Percentiles rank a stretch among this genome's conserved stretches.
Conservation (phyloP, 257 asterid genomes). For the Solanum pinnatisectum region DNA sequence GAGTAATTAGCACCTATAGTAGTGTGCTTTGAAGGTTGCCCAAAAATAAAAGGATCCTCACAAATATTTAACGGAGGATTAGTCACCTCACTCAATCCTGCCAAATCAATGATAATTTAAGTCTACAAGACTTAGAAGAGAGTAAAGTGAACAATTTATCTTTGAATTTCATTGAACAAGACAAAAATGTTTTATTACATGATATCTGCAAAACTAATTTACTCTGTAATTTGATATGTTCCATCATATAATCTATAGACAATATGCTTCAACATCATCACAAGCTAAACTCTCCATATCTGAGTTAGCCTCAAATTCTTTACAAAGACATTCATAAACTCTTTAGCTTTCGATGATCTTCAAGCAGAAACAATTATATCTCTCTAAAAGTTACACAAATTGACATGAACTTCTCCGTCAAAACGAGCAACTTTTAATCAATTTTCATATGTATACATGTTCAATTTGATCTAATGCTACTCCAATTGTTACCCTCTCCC, state of each 20-base stretch:
- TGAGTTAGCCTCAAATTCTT: neutral
- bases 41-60: neutral
- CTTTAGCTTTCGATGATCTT: neutral
- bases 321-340: neutral
- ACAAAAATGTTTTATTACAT: neutral
- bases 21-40: neutral
- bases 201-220: neutral
- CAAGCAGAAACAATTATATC: neutral
- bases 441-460: neutral
- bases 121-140: neutral
- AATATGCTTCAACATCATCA: neutral
- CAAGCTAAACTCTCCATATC: neutral
- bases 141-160: neutral
- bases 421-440: neutral
- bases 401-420: neutral
- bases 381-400: neutral
- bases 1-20: no score
- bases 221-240: neutral
- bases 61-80: neutral
- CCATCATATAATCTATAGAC: neutral
- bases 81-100: neutral
- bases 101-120: neutral
- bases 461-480: neutral
- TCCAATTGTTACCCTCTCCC: conserved; percentile 41
- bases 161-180: neutral